Conservation (phyloP, 768 basidiomycete species). For the button mushroom (Agaricus bisporus) region DNA sequence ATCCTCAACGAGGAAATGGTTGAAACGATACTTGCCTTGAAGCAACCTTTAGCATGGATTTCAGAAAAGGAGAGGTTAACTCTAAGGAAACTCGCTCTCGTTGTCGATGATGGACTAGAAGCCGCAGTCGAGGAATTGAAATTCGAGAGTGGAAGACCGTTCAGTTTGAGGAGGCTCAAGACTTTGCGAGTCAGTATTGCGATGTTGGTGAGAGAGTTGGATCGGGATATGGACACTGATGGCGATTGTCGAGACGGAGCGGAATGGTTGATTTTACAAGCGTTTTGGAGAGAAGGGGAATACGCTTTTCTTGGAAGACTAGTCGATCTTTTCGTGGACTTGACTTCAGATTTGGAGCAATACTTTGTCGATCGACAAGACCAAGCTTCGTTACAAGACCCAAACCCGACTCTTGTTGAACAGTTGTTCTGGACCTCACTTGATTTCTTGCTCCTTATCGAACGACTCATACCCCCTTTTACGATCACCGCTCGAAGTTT, state of each 20-base stretch:
- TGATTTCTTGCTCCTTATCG: conserved; percentile 49
- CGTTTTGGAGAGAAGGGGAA: conserved; percentile 54
- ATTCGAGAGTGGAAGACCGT: conserved; percentile 41
- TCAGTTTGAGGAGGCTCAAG: conserved; percentile 46
- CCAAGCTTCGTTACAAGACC: conserved; percentile 17
- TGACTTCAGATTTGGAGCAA: conserved; percentile 46
- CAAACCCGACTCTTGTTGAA: conserved; percentile 38
- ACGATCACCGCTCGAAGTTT: conserved; percentile 46
- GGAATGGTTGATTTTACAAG: conserved; percentile 48
- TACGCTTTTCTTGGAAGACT: conserved; percentile 55
- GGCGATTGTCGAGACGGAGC: conserved; percentile 25
- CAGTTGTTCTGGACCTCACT: conserved; percentile 49
- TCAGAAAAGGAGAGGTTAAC: conserved; percentile 52
- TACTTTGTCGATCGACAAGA: conserved; percentile 38
- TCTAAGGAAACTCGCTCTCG: conserved; percentile 54
- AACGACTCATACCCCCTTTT: conserved; percentile 38
- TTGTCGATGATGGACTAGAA: conserved; percentile 63
- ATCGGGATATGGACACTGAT: conserved; percentile 25
- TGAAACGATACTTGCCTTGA: conserved; percentile 51
- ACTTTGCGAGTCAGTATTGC: conserved; percentile 61
- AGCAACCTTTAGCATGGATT: conserved; percentile 56
- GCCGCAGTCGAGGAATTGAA: conserved; percentile 60
- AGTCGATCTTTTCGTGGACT: conserved; percentile 21
- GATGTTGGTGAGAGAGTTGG: conserved; percentile 46
- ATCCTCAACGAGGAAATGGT: conserved; percentile 55